Base-by-base conservation (phyloP, 2,329 filamentous ascomycete genomes). In the Lachnellula occidentalis region DNA sequence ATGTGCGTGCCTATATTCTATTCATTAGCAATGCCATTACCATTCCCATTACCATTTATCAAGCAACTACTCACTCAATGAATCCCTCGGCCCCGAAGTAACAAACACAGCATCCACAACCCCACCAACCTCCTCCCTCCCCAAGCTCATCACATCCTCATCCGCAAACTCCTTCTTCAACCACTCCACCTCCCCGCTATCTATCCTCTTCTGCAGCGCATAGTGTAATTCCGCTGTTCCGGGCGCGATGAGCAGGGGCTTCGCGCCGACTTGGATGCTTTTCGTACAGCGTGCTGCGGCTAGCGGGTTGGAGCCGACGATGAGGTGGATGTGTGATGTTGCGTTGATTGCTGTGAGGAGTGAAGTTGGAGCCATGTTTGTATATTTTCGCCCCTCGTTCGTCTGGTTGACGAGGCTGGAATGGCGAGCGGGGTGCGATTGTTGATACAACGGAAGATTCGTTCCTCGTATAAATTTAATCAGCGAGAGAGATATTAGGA, bases 61-160 rank as follows among this genome's bases (percentile, higher is more conserved):
- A 34, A 17, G 14, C 21, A 22, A n/a, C 24, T 57, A 59, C 67
- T 42, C 63, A 74, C 74, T 73, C 43, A 69, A 58, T 15, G 70
- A 63, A 55, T 78, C 72, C 60, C 74, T 64, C 66, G 85, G 76
- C 70, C 62, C 75, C 68, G 73, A 69, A 1, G 91, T 96, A 37
- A 97, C 85, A 71, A 97, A 97, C 39, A 99, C 94, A 53, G 88
- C 88, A 70, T 99, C 94, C 15, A 96, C 92, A 4, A 95, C 82
- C 51, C 74, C 68, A 58, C 82, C 85, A 9, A 96, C 85, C 55
- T 95, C 90, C 41, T 83, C 78, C 50, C 94, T 80, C n/a, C 94
- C 94, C 2, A 96, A 74, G 1, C 77, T 83, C 41, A 83, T 84
- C 51, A 96, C 71, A 68, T 96, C 87, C 0, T 74, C 72, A 37